These are phyloP conservation scores for Penicillium brevicompactum DNA, from an alignment of 2,329 filamentous ascomycete species.

Conservation along the genomic window DNA sequence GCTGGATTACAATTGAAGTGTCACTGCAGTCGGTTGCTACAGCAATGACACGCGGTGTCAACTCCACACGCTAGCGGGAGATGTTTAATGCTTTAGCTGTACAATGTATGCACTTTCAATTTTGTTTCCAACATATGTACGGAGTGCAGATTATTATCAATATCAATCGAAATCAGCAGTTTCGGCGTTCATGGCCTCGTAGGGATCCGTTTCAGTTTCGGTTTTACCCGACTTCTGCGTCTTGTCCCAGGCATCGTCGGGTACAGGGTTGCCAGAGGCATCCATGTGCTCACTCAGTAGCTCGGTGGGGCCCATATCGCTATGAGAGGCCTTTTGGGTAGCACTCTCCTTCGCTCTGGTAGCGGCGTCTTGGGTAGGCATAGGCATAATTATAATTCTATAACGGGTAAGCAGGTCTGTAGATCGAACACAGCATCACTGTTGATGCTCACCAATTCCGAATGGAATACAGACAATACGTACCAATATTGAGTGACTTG, in stretches of 20 bases:
- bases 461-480: constrained; percentile 2
- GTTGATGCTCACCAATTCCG: neutral
- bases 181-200: constrained; percentile 33
- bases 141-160: neutral
- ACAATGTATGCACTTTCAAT: neutral
- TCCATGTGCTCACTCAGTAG: constrained; percentile 35
- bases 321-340: constrained; percentile 6
- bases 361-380: neutral
- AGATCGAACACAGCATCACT: neutral
- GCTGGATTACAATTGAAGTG: neutral
- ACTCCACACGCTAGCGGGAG: neutral
- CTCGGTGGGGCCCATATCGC: constrained; percentile 31
- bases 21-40: constrained; percentile 27
- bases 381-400: neutral
- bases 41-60: constrained; percentile 22
- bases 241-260: constrained; percentile 27
- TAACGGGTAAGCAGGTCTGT: neutral
- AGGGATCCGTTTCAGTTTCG: constrained; percentile 34
- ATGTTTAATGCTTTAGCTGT: neutral
- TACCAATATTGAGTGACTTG: constrained; percentile 5
- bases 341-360: neutral
- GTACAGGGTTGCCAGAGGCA: constrained; percentile 33
- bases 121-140: neutral
- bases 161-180: constrained; percentile 32
- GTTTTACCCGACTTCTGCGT: constrained; percentile 15